A percentile compares a stretch with the other conserved stretches of the same genome.
Conservation (phyloP, 768 basidiomycete genomes). For the Lentinula aciculospora region DNA sequence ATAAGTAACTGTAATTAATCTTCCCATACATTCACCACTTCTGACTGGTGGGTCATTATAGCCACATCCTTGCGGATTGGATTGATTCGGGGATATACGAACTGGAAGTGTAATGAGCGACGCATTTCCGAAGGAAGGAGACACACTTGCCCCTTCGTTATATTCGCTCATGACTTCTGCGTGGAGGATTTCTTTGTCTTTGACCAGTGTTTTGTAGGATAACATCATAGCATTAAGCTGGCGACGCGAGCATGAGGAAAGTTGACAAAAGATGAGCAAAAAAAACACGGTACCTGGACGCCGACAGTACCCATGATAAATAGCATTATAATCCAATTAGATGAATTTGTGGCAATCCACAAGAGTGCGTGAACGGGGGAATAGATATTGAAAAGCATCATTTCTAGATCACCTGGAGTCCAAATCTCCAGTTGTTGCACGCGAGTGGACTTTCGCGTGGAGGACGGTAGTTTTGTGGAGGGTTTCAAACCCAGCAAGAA, state of each 20-base stretch:
- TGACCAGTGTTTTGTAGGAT: conserved; percentile 60
- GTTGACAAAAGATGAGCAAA: conserved; percentile 1
- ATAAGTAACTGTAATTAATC: neutral
- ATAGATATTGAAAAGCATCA: conserved; percentile 66
- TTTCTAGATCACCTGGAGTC: conserved; percentile 69
- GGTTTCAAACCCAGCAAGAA: conserved; percentile 63
- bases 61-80: conserved; percentile 72
- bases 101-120: conserved; percentile 36
- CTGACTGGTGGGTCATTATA: conserved; percentile 82
- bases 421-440: conserved; percentile 80
- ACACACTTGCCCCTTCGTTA: conserved; percentile 58
- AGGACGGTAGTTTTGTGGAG: conserved; percentile 27
- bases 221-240: conserved; percentile 47
- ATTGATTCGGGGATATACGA: conserved; percentile 78
- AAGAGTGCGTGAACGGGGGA: conserved; percentile 72
- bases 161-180: conserved; percentile 84
- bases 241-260: neutral
- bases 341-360: conserved; percentile 64
- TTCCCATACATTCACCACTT: conserved; percentile 61
- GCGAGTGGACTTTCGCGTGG: conserved; percentile 35
- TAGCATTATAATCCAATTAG: conserved; percentile 73
- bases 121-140: neutral
- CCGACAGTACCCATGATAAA: conserved; percentile 65
- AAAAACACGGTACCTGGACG: conserved; percentile 45
- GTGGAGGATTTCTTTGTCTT: conserved; percentile 70